Conservation (phyloP, 192 early-diverging fungal genomes). For the Entomortierella parvispora region DNA sequence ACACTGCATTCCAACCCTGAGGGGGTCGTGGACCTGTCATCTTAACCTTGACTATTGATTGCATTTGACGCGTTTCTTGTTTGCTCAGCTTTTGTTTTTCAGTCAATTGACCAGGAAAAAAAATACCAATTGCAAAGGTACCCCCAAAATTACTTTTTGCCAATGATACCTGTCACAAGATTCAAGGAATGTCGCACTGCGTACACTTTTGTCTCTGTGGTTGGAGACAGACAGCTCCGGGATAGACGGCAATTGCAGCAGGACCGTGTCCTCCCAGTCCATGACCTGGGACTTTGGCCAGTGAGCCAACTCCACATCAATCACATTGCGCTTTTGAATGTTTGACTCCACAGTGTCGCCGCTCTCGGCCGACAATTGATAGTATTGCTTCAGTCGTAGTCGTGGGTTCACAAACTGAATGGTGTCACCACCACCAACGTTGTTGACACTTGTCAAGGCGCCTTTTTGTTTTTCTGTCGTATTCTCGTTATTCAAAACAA, state of each 20-base stretch:
- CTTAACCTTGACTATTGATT: conserved; percentile 5
- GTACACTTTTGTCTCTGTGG: conserved; percentile 5
- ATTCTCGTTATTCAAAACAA: no score
- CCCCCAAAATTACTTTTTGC: no score
- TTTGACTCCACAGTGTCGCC: not conserved
- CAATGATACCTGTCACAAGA: not conserved
- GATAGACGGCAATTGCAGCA: conserved; percentile 9
- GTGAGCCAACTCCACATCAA: conserved; percentile 1
- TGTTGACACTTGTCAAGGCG: not conserved
- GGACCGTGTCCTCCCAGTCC: conserved; percentile 7
- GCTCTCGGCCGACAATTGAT: not conserved
- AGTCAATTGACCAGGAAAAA: not conserved
- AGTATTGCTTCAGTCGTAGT: conserved; percentile 20
- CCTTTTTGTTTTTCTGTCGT: no score
- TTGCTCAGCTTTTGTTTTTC: not conserved
- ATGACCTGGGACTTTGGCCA: conserved; percentile 6
- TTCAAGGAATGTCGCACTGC: conserved; percentile 19
- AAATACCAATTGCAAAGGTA: not conserved
- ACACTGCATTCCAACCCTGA: no score
- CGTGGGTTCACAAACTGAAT: not conserved
- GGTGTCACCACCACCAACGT: no score
- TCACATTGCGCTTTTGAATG: conserved; percentile 1
- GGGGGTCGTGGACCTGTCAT: conserved; percentile 5
- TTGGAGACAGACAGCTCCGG: conserved; percentile 1
- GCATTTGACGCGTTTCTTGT: not conserved